Percentiles rank a stretch among this genome's conserved stretches.
Conservation (phyloP, 805 yeast genomes). For the Cyberlindnera nakhonratchasimensis region DNA sequence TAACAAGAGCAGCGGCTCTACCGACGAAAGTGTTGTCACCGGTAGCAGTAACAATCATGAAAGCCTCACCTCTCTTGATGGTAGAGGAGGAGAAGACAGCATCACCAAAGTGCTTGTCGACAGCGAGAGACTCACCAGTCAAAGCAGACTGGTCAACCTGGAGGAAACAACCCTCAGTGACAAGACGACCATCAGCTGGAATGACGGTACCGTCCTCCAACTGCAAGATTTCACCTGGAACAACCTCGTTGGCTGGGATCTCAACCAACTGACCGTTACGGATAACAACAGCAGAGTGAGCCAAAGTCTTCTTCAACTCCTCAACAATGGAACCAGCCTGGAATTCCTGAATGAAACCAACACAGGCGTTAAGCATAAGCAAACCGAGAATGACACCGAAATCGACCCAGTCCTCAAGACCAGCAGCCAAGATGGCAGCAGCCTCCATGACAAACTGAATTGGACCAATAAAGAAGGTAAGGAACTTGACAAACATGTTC, state of each 20-base stretch:
- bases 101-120: slow-evolving; percentile 88
- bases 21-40: slow-evolving; percentile 96
- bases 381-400: slow-evolving; percentile 95
- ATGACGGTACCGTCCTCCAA: slow-evolving; percentile 91
- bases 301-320: slow-evolving; percentile 91
- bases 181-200: slow-evolving; percentile 90
- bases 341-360: slow-evolving; percentile 96
- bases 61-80: slow-evolving; percentile 93
- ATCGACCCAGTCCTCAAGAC: slow-evolving; percentile 97
- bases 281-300: slow-evolving; percentile 81
- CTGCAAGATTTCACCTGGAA: slow-evolving; percentile 92
- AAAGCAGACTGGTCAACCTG: slow-evolving; percentile 96
- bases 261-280: slow-evolving; percentile 79
- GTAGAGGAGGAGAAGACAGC: slow-evolving; percentile 88
- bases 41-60: slow-evolving; percentile 90
- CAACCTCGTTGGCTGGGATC: slow-evolving; percentile 79
- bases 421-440: slow-evolving; percentile 93
- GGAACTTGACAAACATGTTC: slow-evolving; percentile 72
- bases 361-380: slow-evolving; percentile 80
- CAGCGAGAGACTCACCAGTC: slow-evolving; percentile 97
- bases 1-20: slow-evolving; percentile 94
- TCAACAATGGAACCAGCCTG: slow-evolving; percentile 98
- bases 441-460: slow-evolving; percentile 97
- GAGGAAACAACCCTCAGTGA: slow-evolving; percentile 78
- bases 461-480: slow-evolving; percentile 90